Conservation (phyloP, 2,329 filamentous ascomycete species). For the Geosmithia putterillii region DNA sequence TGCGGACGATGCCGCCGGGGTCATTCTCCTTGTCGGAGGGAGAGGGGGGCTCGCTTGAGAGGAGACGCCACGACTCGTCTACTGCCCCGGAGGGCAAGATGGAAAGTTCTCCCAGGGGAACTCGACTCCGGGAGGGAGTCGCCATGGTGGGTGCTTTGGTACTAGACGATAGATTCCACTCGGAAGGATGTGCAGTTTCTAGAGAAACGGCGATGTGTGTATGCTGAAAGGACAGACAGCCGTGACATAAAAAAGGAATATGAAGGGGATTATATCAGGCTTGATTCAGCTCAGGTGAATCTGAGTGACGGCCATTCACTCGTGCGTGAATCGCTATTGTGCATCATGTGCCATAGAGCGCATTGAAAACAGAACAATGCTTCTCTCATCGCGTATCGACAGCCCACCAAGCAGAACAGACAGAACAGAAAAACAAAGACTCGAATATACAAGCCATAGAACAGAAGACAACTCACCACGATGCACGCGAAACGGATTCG, state of each 20-base stretch:
- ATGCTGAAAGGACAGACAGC: background rate
- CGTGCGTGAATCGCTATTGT: too few species aligned
- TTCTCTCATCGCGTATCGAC: background rate
- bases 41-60: constrained; percentile 9
- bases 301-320: background rate
- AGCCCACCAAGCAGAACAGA: background rate
- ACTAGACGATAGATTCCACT: background rate
- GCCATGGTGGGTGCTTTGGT: background rate
- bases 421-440: background rate
- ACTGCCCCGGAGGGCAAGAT: constrained; percentile 9
- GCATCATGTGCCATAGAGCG: background rate
- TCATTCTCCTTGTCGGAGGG: constrained; percentile 16
- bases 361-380: background rate
- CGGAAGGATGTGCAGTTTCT: background rate
- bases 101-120: constrained; percentile 13
- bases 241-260: background rate
- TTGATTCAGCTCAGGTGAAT: too few species aligned
- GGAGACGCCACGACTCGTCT: constrained; percentile 9
- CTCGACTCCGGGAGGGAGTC: constrained; percentile 7
- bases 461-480: constrained; percentile 16
- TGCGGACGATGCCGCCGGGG: constrained; percentile 5
- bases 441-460: constrained; percentile 1
- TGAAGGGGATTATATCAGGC: too few species aligned
- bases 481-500: constrained; percentile 23
- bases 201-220: background rate